A percentile compares a stretch with the other conserved stretches of the same genome.
phyloP scores from a whole-genome alignment of 2,329 filamentous ascomycete genomes.

The Aspergillus aculeatus region DNA sequence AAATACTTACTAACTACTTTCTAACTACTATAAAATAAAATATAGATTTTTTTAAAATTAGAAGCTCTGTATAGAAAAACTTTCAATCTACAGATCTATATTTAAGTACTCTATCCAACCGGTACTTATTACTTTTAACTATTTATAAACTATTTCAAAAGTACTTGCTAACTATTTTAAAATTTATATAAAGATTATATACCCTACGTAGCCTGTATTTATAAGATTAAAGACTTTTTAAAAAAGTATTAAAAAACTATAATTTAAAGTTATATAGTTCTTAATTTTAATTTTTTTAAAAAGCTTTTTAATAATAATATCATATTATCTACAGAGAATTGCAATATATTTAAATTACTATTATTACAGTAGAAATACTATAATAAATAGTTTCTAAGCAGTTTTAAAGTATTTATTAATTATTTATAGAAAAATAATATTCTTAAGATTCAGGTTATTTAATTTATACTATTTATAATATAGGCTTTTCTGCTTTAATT shows the following conservation, averaged over 20 bases:
- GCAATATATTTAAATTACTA: slow-evolving; percentile 8
- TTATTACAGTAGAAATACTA: slow-evolving; percentile 3
- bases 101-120: not conserved
- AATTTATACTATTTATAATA: not conserved
- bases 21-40: not conserved
- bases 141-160: not conserved
- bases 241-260: slow-evolving; percentile 5
- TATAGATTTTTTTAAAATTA: not conserved
- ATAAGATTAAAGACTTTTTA: not conserved
- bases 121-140: not conserved
- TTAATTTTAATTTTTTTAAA: slow-evolving; percentile 10
- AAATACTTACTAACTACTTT: not conserved
- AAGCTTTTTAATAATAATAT: slow-evolving; percentile 10
- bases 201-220: slow-evolving; percentile 8
- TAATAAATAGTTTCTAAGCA: slow-evolving; percentile 2
- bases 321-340: slow-evolving; percentile 5
- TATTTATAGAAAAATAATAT: not conserved
- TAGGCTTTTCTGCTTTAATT: not conserved
- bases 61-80: not conserved
- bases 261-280: not conserved
- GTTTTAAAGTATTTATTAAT: not conserved
- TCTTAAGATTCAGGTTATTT: not conserved
- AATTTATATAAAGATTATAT: not conserved
- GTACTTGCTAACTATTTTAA: slow-evolving; percentile 4
- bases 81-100: not conserved